Evolutionary conservation across 805 yeast species (phyloP), one percentile per base, ranked within the genome.

Genomic region (Pichia phayaonensis): DNA sequence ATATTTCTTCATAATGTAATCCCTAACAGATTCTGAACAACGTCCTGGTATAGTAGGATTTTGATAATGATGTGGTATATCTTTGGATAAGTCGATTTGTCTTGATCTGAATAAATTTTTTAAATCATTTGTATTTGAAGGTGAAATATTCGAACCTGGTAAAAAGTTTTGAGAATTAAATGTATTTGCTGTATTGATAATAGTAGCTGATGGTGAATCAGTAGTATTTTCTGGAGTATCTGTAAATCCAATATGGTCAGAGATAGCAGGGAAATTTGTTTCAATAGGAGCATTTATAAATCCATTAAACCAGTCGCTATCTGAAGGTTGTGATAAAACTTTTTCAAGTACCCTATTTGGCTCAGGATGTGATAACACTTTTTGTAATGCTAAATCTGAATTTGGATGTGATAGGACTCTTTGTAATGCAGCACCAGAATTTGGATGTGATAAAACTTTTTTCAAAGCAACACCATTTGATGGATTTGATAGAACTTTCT

Each of bases 271-370:
- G 50, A 83, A 77, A 49, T 79, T 76, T 31, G 76, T 72, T 44
- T 82, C 86, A 54, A 77, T 74, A 7, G 89, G 86, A 1, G 86
- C 79, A 49, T 73, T 80, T 46, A 85, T 78, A 57, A 86, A 83
- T 54, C 84, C 89, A 31, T 80, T 74, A 16, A 86, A 68, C 90
- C 92, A 84, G 52, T 80, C 83, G 27, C 76, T 79, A 42, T 49
- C 47, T 12, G 55, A 46, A 11, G 54, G 51, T 49, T 48, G 56
- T 6, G 52, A 40, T 41, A 51, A 44, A 20, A 45, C 57, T 36
- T 42, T 48, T 45, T 46, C 50, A 18, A 55, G 26, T 12, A 52
- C 56, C 1, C 40, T 13, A 29, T 50, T 49, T 2, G 58, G 58
- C 29, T 55, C 53, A 8, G 58, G 58, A 48, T 55, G 56, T 12